Evolutionary conservation across 2,329 filamentous ascomycete species (phyloP).

Genomic region (Ophiostoma pallidulum): DNA sequence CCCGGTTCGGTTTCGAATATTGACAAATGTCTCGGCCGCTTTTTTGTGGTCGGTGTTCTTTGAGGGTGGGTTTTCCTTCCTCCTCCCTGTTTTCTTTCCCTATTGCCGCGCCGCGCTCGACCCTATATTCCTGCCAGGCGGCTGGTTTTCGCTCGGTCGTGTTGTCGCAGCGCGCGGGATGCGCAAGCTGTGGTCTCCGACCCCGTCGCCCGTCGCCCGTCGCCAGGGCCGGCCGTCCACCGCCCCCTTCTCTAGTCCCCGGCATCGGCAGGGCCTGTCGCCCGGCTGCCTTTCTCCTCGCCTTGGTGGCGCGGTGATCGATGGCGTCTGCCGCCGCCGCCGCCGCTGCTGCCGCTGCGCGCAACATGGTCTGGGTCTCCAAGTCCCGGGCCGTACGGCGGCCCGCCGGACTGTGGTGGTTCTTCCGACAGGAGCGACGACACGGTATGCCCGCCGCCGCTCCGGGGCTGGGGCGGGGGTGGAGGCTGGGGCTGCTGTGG

Average conservation of each 20-base stretch:
- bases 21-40: too few relatives aligned
- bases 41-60: too few relatives aligned
- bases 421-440: conserved; percentile 36
- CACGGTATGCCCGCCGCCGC: conserved; percentile 31
- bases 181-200: too few relatives aligned
- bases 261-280: not conserved
- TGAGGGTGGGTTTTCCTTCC: too few relatives aligned
- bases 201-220: too few relatives aligned
- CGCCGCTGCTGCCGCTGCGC: conserved; percentile 4
- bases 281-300: not conserved
- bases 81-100: too few relatives aligned
- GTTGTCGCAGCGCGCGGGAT: not conserved
- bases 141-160: not conserved
- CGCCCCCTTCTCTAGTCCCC: not conserved
- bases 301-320: conserved; percentile 20
- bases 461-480: conserved; percentile 19
- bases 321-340: conserved; percentile 23
- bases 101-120: not conserved
- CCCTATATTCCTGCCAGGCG: not conserved
- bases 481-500: conserved; percentile 12
- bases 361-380: conserved; percentile 13
- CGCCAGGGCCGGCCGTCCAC: not conserved
- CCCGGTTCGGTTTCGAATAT: too few relatives aligned
- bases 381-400: conserved; percentile 17
- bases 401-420: conserved; percentile 21